Percentiles rank a stretch among this genome's conserved stretches.
phyloP scores from a whole-genome alignment of 768 basidiomycete genomes.

The Mycena latifolia region DNA sequence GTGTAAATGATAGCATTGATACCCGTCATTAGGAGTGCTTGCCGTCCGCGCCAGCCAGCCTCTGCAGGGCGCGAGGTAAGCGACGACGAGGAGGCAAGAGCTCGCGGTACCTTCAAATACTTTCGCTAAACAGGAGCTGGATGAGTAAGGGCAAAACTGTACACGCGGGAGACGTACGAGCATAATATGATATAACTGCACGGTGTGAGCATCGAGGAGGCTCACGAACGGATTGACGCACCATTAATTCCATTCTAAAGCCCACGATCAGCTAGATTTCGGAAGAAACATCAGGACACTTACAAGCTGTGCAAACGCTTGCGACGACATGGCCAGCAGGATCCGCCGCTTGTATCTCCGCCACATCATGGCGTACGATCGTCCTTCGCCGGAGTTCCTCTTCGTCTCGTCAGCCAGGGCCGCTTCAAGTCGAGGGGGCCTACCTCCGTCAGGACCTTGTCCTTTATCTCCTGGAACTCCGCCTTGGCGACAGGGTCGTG shows the following conservation, averaged over 20 bases:
- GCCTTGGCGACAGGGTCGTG: slow-evolving; percentile 74
- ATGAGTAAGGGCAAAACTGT: slow-evolving; percentile 42
- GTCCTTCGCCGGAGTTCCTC: slow-evolving; percentile 81
- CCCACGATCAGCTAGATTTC: background rate
- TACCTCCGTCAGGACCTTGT: slow-evolving; percentile 77
- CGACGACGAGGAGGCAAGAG: background rate
- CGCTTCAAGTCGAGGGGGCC: slow-evolving; percentile 29
- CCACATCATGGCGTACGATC: slow-evolving; percentile 89
- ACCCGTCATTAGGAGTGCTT: slow-evolving; percentile 95
- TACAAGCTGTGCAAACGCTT: slow-evolving; percentile 94
- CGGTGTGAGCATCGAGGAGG: slow-evolving; percentile 9
- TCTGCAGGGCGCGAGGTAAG: slow-evolving; percentile 55
- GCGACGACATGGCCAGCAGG: slow-evolving; percentile 92
- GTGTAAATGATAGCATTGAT: slow-evolving; percentile 89
- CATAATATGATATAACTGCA: slow-evolving; percentile 92
- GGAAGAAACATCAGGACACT: background rate
- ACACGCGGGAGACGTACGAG: slow-evolving; percentile 68
- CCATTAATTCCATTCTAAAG: slow-evolving; percentile 93
- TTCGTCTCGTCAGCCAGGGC: slow-evolving; percentile 42
- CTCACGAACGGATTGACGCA: slow-evolving; percentile 45
- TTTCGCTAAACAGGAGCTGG: background rate
- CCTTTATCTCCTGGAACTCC: slow-evolving; percentile 92
- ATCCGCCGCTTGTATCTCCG: slow-evolving; percentile 87
- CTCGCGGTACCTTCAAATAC: slow-evolving; percentile 6
- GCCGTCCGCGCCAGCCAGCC: slow-evolving; percentile 96